Conservation (phyloP, 75 land plant species). For the Picea sitchensis region DNA sequence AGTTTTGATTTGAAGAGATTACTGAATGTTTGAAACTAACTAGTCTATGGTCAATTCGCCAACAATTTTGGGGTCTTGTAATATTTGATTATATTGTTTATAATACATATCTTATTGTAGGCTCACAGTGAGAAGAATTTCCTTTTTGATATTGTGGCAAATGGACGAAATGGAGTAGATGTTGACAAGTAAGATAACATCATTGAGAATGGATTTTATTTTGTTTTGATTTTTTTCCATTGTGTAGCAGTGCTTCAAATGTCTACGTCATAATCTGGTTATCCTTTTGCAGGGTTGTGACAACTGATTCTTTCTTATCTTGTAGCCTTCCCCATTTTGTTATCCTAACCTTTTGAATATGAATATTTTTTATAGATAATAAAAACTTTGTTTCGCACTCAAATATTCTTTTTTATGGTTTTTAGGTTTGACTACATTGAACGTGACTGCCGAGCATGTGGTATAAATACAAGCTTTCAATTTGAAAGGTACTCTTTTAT, state of each 20-base stretch:
- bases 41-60: neutral
- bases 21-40: neutral
- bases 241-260: neutral
- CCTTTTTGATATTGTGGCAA: conserved; percentile 96
- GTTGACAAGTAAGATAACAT: conserved; percentile 83
- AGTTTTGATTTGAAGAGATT: neutral
- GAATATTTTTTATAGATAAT: neutral
- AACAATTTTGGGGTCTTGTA: neutral
- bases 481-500: conserved; percentile 45
- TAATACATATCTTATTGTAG: conserved; percentile 18
- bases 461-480: conserved; percentile 69
- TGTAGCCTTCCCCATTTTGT: neutral
- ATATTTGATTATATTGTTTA: neutral
- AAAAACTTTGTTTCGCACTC: neutral
- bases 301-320: neutral
- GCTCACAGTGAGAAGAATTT: conserved; percentile 61
- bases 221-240: neutral
- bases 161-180: conserved; percentile 97
- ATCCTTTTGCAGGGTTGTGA: neutral
- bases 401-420: neutral
- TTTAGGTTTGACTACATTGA: conserved; percentile 93
- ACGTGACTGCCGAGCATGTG: conserved; percentile 92
- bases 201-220: neutral
- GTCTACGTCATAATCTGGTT: conserved; percentile 1
- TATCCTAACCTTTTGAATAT: neutral